Evolutionary conservation across 345 rosid genomes (phyloP), one percentile per base, ranked within the genome.

Genomic region (Gossypium anomalum): DNA sequence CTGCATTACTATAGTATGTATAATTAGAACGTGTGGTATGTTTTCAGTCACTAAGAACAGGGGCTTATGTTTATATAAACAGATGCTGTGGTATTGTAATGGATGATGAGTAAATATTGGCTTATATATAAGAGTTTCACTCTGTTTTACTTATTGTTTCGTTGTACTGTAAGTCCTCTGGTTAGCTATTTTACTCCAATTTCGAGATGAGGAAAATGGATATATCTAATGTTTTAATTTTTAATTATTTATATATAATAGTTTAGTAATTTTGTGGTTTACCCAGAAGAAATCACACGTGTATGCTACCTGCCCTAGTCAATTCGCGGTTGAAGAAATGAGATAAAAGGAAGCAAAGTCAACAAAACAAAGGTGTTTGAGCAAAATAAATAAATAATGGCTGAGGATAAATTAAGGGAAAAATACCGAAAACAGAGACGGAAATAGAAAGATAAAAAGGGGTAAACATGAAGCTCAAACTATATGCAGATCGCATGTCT

Each of bases 401-500:
- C 41, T 1, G 41, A 5, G 41, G 41, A 34, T 34, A 34, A 34
- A 34, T 34, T 34, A 34, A 34, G 41, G 41, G 41, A 34, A 11
- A 38, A 38, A 11, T 48, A 48, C 52, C 11, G 68, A 34, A 0
- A 52, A 16, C 2, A 14, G 19, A 16, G 11, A 53, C 59, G 2
- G 38, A 60, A 13, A 13, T 10, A 14, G 9, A 29, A 1, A 13
- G 34, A 55, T 52, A 7, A 9, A 19, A 55, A 45, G 14, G 59
- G 11, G 20, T n/a, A 58, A 74, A 74, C 77, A 92, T 88, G 97
- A 81, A 72, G 89, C 87, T 94, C 67, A 88, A 92, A 85, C 86
- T 94, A 3, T 92, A 87, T 56, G 86, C 75, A 1, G 92, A 94
- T 75, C 90, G 95, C 5, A 73, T 86, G 87, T 94, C 97, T 19